Evolutionary conservation across 2,329 filamentous ascomycete genomes (phyloP).

Genomic region (Pseudocercospora macadamiae): DNA sequence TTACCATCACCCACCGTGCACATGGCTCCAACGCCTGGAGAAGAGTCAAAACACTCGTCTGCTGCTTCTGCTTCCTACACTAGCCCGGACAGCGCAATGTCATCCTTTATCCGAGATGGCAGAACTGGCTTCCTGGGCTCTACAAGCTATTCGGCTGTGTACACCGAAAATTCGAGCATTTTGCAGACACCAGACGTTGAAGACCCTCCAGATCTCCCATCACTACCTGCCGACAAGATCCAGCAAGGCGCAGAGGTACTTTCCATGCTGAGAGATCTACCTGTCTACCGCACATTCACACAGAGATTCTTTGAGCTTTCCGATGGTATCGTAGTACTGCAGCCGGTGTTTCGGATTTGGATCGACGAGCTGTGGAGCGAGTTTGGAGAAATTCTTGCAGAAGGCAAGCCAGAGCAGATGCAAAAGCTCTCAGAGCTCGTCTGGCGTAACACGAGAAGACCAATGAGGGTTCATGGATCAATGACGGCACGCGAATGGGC

Average conservation of each 20-base stretch:
- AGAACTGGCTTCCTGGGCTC: slow-evolving; percentile 39
- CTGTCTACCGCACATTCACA: slow-evolving; percentile 35
- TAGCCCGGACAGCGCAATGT: slow-evolving; percentile 30
- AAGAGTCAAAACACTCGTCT: slow-evolving; percentile 24
- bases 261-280: slow-evolving; percentile 37
- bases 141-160: slow-evolving; percentile 40
- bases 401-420: slow-evolving; percentile 39
- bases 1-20: slow-evolving; percentile 13
- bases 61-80: slow-evolving; percentile 18
- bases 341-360: slow-evolving; percentile 38
- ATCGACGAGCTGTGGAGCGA: slow-evolving; percentile 42
- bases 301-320: slow-evolving; percentile 38
- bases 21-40: slow-evolving; percentile 18
- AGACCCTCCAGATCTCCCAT: slow-evolving; percentile 29
- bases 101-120: slow-evolving; percentile 28
- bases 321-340: slow-evolving; percentile 39
- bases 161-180: slow-evolving; percentile 36
- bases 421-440: slow-evolving; percentile 44
- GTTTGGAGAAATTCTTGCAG: slow-evolving; percentile 33
- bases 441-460: slow-evolving; percentile 47
- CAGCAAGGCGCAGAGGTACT: slow-evolving; percentile 39
- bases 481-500: slow-evolving; percentile 46
- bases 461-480: slow-evolving; percentile 40
- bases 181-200: slow-evolving; percentile 30
- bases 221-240: slow-evolving; percentile 35